Base-by-base conservation (phyloP, 805 yeast species). In the Starmerella riodocensis region DNA sequence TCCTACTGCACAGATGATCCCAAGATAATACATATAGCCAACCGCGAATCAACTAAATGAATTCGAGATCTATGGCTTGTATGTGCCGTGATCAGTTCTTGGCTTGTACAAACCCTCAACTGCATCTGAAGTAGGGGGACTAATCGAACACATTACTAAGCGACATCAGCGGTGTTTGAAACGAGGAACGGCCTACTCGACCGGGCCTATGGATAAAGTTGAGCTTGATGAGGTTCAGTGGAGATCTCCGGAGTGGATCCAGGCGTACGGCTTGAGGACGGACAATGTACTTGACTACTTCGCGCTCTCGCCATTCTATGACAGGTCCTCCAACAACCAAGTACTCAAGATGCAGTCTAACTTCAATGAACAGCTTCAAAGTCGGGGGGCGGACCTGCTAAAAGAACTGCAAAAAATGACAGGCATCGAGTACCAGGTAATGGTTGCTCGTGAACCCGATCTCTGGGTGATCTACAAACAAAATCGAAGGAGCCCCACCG, bases 221-320 rank as follows among this genome's bases (percentile, higher is more conserved):
- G 51, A 48, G 23, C 64, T 86, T 21, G 96, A 86, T 55, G 96
- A 88, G 53, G 69, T 91, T 30, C 97, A 86, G 58, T 91, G 98
- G 98, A 74, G 86, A 49, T 78, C 91, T 3, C 97, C 98, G 1
- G 98, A 91, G 59, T 91, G 95, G 93, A 84, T 91, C 47, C 94
- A 85, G 56, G 72, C 77, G 38, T 76, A 76, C 56, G 96, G 64
- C 5, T 70, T 91, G 19, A 69, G 85, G 32, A 80, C 93, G 0
- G 93, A 77, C 38, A 91, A 86, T 55, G 95, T 91, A 1, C 68
- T 91, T 17, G 97, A 91, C 43, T 91, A 91, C 60, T 86, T 91
- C 54, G 67, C 95, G 4, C 82, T 83, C 51, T 82, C 94, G 2
- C 98, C 99, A 1, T 93, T 88, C 61, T 91, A 81, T 56, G 96